Conservation (phyloP, 2,329 filamentous ascomycete species). For the Pseudogymnoascus sp. region DNA sequence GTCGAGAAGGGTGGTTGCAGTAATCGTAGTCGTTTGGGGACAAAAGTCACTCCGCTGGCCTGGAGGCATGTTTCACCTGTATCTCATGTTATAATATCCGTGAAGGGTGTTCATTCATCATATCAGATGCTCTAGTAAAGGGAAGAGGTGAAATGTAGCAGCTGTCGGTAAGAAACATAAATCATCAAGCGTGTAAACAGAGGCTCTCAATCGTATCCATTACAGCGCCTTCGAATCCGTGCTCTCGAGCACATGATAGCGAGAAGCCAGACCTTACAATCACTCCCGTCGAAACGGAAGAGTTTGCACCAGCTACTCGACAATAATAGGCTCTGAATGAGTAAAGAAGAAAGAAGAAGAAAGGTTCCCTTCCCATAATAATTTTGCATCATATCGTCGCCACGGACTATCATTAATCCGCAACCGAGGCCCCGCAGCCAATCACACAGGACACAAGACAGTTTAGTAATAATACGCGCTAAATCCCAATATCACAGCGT, state of each 20-base stretch:
- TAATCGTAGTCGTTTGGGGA: background rate
- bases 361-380: slow-evolving; percentile 15
- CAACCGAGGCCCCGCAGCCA: slow-evolving; percentile 8
- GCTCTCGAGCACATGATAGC: slow-evolving; percentile 65
- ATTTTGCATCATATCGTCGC: slow-evolving; percentile 5
- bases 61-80: background rate
- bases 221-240: slow-evolving; percentile 48
- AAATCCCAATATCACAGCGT: slow-evolving; percentile 9
- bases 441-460: background rate
- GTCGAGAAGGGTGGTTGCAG: background rate
- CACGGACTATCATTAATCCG: background rate
- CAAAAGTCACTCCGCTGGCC: background rate
- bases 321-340: slow-evolving; percentile 64
- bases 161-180: slow-evolving; percentile 65
- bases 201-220: slow-evolving; percentile 61
- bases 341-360: slow-evolving; percentile 36
- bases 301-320: slow-evolving; percentile 36
- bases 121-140: background rate
- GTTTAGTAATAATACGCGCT: slow-evolving; percentile 5
- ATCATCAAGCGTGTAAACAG: slow-evolving; percentile 44
- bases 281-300: slow-evolving; percentile 30
- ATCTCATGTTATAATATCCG: slow-evolving; percentile 4
- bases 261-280: slow-evolving; percentile 53
- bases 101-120: background rate
- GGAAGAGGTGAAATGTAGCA: slow-evolving; percentile 44